A percentile compares a stretch with the other conserved stretches of the same genome.
Evolutionary conservation across 164 flowering plant genomes (phyloP).

Genomic region (Magnolia sinica): DNA sequence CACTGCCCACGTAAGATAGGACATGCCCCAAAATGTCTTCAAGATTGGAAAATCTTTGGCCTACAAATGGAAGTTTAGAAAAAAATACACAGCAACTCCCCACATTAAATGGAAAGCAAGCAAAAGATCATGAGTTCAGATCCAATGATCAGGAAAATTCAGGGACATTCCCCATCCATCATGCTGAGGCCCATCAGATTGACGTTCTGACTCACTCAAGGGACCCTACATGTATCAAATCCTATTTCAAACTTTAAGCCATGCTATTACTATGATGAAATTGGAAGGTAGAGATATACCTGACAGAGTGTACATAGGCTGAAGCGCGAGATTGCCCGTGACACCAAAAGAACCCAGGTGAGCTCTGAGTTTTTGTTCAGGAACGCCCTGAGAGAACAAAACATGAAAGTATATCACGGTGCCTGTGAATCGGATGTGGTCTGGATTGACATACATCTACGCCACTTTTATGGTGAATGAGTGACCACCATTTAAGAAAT

Average conservation of each 20-base stretch:
- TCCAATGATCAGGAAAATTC: not conserved
- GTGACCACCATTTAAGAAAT: too few species aligned
- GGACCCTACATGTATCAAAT: not conserved
- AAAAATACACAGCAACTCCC: not conserved
- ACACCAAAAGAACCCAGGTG: constrained; percentile 99
- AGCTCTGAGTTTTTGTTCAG: constrained; percentile 92
- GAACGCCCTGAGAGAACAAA: constrained; percentile 70
- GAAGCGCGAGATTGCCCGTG: constrained; percentile 98
- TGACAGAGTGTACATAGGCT: constrained; percentile 98
- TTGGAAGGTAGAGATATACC: constrained; percentile 41
- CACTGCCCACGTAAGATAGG: not conserved
- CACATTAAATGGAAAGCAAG: not conserved
- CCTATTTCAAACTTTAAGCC: not conserved
- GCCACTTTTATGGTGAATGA: too few species aligned
- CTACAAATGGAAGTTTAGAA: not conserved
- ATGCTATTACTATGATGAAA: not conserved
- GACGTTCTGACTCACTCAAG: not conserved
- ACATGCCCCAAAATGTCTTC: not conserved
- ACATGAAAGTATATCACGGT: too few species aligned
- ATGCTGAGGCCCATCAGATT: not conserved
- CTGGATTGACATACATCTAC: too few species aligned
- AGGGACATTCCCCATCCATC: not conserved
- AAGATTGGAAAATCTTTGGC: not conserved
- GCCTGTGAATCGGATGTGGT: too few species aligned
- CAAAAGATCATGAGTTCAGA: not conserved